Conservation (phyloP, 2,329 filamentous ascomycete species). For the Colletotrichum ledebouriae region DNA sequence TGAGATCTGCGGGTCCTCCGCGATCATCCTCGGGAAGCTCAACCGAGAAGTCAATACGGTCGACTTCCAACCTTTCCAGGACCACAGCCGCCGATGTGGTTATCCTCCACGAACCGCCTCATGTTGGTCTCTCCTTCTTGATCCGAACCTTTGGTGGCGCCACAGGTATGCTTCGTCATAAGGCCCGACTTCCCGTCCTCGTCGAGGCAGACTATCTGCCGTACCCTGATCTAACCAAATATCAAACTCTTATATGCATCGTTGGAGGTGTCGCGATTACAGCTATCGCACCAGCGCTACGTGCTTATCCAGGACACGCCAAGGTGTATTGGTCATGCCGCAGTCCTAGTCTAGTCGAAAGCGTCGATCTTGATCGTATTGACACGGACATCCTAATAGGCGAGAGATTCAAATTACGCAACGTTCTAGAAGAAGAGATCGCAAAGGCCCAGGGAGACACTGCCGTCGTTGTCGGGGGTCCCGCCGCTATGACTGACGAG, state of each 20-base stretch:
- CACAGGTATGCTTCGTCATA: not conserved
- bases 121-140: not conserved
- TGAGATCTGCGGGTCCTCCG: not conserved
- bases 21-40: conserved; percentile 2
- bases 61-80: not conserved
- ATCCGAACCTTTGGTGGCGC: conserved; percentile 11
- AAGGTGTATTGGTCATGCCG: too few relatives aligned
- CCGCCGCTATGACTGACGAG: too few relatives aligned
- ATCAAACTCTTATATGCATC: conserved; percentile 9
- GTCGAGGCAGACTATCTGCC: conserved; percentile 18
- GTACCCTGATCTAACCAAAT: not conserved
- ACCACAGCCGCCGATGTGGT: not conserved
- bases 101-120: not conserved
- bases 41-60: not conserved
- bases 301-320: too few relatives aligned
- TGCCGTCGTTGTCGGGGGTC: too few relatives aligned
- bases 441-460: too few relatives aligned
- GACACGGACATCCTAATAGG: too few relatives aligned
- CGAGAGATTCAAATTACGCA: too few relatives aligned
- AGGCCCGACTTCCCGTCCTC: not conserved
- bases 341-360: too few relatives aligned
- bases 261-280: conserved; percentile 23
- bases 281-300: not conserved
- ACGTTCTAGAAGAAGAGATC: too few relatives aligned
- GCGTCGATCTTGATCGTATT: too few relatives aligned